Evolutionary conservation across 352 stramenopile genomes (phyloP).

Genomic region (Phytophthora nicotianae): DNA sequence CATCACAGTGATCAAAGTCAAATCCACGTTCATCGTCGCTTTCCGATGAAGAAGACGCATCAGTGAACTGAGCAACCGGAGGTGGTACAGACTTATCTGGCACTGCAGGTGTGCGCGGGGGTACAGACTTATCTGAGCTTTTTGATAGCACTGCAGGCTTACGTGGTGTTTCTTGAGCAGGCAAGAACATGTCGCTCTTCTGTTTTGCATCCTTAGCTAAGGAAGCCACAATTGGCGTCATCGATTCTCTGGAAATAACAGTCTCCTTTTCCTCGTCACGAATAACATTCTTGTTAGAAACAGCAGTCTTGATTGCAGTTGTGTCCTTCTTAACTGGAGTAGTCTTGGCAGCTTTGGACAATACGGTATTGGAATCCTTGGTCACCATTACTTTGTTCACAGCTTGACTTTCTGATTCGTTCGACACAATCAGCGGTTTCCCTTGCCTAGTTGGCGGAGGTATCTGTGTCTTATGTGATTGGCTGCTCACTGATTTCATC

Average conservation of each 20-base stretch:
- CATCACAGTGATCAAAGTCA: constrained; percentile 14
- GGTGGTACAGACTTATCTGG: not conserved
- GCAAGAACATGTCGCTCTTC: constrained; percentile 30
- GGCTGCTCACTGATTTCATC: constrained; percentile 4
- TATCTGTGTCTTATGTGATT: constrained; percentile 8
- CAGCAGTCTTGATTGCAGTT: constrained; percentile 3
- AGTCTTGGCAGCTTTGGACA: constrained; percentile 5
- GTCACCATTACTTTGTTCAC: not conserved
- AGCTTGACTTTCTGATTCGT: not conserved
- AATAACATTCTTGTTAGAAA: constrained; percentile 1
- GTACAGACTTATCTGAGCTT: constrained; percentile 1
- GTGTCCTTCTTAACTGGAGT: not conserved
- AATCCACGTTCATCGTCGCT: constrained; percentile 23
- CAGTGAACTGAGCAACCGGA: constrained; percentile 6
- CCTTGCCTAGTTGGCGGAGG: constrained; percentile 8
- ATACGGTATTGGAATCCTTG: not conserved
- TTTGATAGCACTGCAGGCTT: not conserved
- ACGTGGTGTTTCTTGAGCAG: constrained; percentile 12
- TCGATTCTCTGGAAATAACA: not conserved
- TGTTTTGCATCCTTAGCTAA: constrained; percentile 24
- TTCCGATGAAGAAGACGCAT: constrained; percentile 30
- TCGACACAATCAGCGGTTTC: constrained; percentile 14
- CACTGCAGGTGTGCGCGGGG: not conserved
- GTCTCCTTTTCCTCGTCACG: not conserved
- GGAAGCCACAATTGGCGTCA: constrained; percentile 29